A percentile compares a stretch with the other conserved stretches of the same genome.
Conservation (phyloP, 2,329 filamentous ascomycete species). For the Aurifilum marmelostoma region DNA sequence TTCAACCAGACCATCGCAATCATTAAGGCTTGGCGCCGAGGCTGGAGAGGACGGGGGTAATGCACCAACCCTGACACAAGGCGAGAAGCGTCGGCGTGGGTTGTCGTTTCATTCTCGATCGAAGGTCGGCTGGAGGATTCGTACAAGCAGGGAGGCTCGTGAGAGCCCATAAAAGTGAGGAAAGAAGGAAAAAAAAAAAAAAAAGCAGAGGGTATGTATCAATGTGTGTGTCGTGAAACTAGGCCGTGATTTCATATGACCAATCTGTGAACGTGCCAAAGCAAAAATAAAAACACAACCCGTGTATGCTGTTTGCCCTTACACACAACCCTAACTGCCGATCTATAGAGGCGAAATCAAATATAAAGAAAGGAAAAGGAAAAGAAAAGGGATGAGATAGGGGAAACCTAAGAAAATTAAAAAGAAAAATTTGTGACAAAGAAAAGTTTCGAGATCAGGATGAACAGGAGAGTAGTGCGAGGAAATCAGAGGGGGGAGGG, state of each 20-base stretch:
- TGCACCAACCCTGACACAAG: slow-evolving; percentile 21
- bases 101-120: slow-evolving; percentile 6
- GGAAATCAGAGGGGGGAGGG: slow-evolving; percentile 11
- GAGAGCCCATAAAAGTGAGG: not conserved
- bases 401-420: slow-evolving; percentile 13
- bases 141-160: not conserved
- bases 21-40: slow-evolving; percentile 19
- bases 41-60: slow-evolving; percentile 4
- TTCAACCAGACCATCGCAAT: slow-evolving; percentile 13
- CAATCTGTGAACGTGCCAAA: slow-evolving; percentile 14
- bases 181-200: too few relatives aligned
- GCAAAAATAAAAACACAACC: not conserved
- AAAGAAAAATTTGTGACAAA: slow-evolving; percentile 1
- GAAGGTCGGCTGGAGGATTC: slow-evolving; percentile 4
- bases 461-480: slow-evolving; percentile 11
- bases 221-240: slow-evolving; percentile 18
- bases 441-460: slow-evolving; percentile 5
- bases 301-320: slow-evolving; percentile 18
- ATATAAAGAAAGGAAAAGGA: not conserved
- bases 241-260: slow-evolving; percentile 23
- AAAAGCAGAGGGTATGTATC: slow-evolving; percentile 10
- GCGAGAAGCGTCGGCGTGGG: slow-evolving; percentile 10
- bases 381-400: slow-evolving; percentile 20
- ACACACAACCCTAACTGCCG: slow-evolving; percentile 21
- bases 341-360: slow-evolving; percentile 17